Evolutionary conservation across 148 eudicot species (phyloP), one percentile per base, ranked within the genome.

Genomic region (Polygonum aviculare): DNA sequence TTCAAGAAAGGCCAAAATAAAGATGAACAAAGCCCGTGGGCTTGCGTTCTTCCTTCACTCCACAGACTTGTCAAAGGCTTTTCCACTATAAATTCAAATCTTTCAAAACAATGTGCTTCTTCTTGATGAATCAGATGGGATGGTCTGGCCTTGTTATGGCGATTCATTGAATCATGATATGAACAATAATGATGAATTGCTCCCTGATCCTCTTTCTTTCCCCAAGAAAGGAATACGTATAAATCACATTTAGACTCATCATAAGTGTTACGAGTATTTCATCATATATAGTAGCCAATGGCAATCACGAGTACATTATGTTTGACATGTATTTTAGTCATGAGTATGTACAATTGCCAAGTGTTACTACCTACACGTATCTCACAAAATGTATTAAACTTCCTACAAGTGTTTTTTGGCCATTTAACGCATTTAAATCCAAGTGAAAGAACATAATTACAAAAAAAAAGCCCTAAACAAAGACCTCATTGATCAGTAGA

Each of bases 1-100:
- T 60, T 38, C 4, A 38, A 31, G 33, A 3, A 26, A 6, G 12
- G 33, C 7, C 69, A 8, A 63, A 63, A 63, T 31, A 63, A 40
- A 18, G 4, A 4, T 63, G 22, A 57, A 19, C 63, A 57, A 22
- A 57, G 63, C 63, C 21, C 9, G 69, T 63, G 69, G 69, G 69
- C 33, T 63, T 63, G 19, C 45, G 45, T 38, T 67, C 41, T 35
- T 67, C 44, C 72, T 67, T 67, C 72, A 67, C 72, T 67, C 44
- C 18, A 67, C 72, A 67, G 41, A 38, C 72, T 67, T 36, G 35
- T 62, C 38, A 62, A 62, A 62, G 69, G 26, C 31, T 62, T 55
- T 55, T 55, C 31, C 33, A 11, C 63, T 22, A 8, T 7, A n/a
- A 31, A 62, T 51, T 51, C 19, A 22, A 60, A 59, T 21, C 38